Conservation (phyloP, 192 early-diverging fungal species). For the Coemansia pectinata region DNA sequence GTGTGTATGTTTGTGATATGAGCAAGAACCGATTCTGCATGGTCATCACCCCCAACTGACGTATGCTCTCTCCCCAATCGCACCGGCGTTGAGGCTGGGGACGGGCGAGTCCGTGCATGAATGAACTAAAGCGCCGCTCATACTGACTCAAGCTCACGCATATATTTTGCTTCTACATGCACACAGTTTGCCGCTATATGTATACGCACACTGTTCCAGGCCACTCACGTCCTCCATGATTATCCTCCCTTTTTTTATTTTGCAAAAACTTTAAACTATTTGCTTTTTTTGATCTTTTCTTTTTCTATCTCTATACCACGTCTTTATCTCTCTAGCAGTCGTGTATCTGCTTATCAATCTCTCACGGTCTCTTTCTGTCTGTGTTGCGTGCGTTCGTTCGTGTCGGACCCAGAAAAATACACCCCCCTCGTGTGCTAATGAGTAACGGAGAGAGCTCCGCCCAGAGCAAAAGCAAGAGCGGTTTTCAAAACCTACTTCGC, state of each 20-base stretch:
- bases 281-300: constrained; percentile 7
- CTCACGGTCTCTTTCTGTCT: background rate
- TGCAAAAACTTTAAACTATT: background rate
- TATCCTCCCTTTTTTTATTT: background rate
- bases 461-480: constrained; percentile 5
- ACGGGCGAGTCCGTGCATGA: background rate
- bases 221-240: background rate
- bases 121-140: background rate
- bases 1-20: background rate
- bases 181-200: background rate
- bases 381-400: background rate
- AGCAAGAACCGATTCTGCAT: background rate
- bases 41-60: constrained; percentile 2
- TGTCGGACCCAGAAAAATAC: background rate
- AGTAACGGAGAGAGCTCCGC: constrained; percentile 21
- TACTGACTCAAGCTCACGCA: background rate
- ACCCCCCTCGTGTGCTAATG: background rate
- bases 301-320: background rate
- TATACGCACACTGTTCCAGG: background rate
- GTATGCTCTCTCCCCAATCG: background rate
- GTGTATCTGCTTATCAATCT: background rate
- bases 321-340: background rate
- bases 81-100: background rate
- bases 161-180: background rate
- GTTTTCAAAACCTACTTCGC: constrained; percentile 35